These are phyloP conservation scores for Phytopythium litorale DNA, from an alignment of 352 stramenopile genomes.

Conservation along the genomic window DNA sequence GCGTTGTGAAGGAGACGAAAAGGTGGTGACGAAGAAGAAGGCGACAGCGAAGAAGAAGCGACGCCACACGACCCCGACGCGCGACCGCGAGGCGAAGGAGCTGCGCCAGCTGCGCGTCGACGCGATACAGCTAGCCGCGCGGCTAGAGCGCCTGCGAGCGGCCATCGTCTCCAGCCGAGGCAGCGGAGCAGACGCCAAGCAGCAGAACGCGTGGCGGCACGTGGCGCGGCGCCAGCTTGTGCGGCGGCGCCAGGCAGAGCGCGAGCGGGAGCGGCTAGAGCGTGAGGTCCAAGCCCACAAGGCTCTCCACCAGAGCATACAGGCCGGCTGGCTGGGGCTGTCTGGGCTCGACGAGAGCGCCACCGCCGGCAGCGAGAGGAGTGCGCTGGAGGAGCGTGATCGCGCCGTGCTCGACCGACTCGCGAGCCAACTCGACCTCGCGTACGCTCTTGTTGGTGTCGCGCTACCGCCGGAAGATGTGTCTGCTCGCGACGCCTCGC, in stretches of 20 bases:
- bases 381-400: conserved; percentile 13
- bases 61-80: conserved; percentile 23
- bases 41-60: conserved; percentile 15
- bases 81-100: conserved; percentile 22
- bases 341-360: not conserved
- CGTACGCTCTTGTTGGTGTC: conserved; percentile 10
- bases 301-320: not conserved
- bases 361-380: not conserved
- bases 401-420: conserved; percentile 20
- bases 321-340: not conserved
- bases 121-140: conserved; percentile 10
- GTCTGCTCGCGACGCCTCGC: conserved; percentile 6
- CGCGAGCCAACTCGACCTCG: conserved; percentile 15
- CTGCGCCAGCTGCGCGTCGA: conserved; percentile 21
- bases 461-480: conserved; percentile 13
- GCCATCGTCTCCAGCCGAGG: not conserved
- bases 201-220: conserved; percentile 18
- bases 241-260: conserved; percentile 14
- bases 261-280: conserved; percentile 12
- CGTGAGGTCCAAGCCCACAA: conserved; percentile 11
- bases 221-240: conserved; percentile 20
- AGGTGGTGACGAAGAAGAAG: not conserved
- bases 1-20: not conserved
- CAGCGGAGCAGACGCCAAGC: conserved; percentile 1
- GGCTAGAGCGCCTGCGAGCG: conserved; percentile 8